These are phyloP conservation scores for Kingdonia uniflora DNA, from an alignment of 164 flowering plant species.

Conservation along the genomic window DNA sequence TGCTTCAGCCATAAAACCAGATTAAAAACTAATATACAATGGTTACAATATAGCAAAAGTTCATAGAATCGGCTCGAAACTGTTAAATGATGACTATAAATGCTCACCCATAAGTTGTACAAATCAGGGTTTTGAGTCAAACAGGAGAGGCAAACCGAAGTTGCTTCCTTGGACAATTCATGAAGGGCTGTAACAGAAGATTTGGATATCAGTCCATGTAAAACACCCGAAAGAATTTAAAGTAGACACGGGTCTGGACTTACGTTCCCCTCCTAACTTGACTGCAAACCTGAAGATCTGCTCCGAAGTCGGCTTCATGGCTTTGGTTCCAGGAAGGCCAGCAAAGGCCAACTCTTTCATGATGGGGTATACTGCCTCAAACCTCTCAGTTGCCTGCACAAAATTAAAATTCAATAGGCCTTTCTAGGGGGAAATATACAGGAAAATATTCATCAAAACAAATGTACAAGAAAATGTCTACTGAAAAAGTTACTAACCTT, in stretches of 20 bases:
- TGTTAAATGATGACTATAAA: not conserved
- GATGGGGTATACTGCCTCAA: constrained; percentile 71
- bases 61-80: not conserved
- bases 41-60: not conserved
- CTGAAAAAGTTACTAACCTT: constrained; percentile 39
- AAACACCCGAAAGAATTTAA: not conserved
- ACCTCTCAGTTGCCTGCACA: constrained; percentile 86
- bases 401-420: not conserved
- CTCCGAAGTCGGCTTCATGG: constrained; percentile 69
- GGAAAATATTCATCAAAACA: no score
- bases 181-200: constrained; percentile 36
- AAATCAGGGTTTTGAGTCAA: constrained; percentile 60
- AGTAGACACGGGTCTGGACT: not conserved
- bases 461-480: no score
- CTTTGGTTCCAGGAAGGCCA: constrained; percentile 78
- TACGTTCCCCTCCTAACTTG: constrained; percentile 64
- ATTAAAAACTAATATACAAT: not conserved
- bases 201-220: constrained; percentile 4
- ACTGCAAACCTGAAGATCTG: constrained; percentile 43
- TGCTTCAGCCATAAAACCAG: constrained; percentile 16
- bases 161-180: constrained; percentile 63
- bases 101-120: constrained; percentile 80
- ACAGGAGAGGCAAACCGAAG: constrained; percentile 52
- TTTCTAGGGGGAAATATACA: no score
- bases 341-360: constrained; percentile 80